Evolutionary conservation across 1,139 yeast species (phyloP), one percentile per base, ranked within the genome.

Genomic region (Protomyces pachydermus): DNA sequence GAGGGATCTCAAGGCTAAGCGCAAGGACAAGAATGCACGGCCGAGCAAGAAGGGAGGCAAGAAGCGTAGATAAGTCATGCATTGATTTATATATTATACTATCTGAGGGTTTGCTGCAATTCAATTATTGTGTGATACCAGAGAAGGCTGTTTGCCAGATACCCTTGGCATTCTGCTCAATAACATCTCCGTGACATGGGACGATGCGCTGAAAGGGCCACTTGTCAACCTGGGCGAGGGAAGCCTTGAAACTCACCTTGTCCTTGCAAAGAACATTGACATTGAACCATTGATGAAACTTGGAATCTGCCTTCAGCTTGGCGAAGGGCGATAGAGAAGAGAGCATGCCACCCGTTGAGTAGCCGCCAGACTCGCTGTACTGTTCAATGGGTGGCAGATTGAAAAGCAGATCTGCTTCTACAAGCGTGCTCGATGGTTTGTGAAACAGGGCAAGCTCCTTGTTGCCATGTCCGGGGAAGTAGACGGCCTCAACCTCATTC

Each of bases 1-100:
- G 45, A 84, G 98, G 78, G 80, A 80, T 56, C 72, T 76, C 42
- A 82, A 86, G 76, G 95, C 89, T 68, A 81, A 88, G 77, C 82
- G 87, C 69, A 83, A 81, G 72, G 93, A 85, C 10, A 93, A 93
- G 83, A 93, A 91, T 71, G 96, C 88, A 9, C 84, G 97, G 72
- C 96, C 96, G 5, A 55, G 52, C 23, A 37, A 37, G n/a, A 37
- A 42, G n/a, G 34, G 56, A 4, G n/a, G 67, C 77, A 10, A 82
- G 79, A 71, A 82, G 75, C 72, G 75, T 10, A 5, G 48, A 42
- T 42, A 18, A 18, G 10, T 79, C 66, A 71, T 71, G 67, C 42
- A 25, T 16, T 35, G 51, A 25, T 32, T 20, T 3, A 38, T 14
- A n/a, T 46, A 23, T 20, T 20, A 57, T 48, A 52, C 42, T 37